phyloP scores from a whole-genome alignment of 1,284 basidiomycete species.

The Sparassis latifolia region DNA sequence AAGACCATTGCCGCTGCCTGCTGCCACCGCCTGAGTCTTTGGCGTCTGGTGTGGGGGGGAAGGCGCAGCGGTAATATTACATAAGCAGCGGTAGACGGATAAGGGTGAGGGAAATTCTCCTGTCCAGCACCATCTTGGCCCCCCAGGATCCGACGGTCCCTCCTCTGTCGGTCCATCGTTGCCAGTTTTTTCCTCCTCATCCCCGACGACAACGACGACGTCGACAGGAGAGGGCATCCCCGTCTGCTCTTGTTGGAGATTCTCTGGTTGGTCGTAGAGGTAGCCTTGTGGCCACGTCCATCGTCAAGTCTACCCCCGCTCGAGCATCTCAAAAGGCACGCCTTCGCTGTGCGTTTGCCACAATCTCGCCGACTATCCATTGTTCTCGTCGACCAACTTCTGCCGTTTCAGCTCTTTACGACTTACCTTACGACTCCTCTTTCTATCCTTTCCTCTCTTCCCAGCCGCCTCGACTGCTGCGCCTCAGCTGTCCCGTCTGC shows the following conservation, averaged over 20 bases:
- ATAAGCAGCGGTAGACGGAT: slow-evolving; percentile 11
- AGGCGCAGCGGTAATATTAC: slow-evolving; percentile 9
- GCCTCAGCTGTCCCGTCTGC: slow-evolving; percentile 19
- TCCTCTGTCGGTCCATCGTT: slow-evolving; percentile 33
- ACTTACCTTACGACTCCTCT: slow-evolving; percentile 44
- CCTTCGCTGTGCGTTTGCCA: slow-evolving; percentile 87
- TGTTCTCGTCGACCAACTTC: slow-evolving; percentile 27
- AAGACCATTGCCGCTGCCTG: slow-evolving; percentile 20
- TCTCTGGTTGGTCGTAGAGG: slow-evolving; percentile 24
- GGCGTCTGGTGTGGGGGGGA: neutral
- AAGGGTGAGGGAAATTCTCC: slow-evolving; percentile 10
- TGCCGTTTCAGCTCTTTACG: slow-evolving; percentile 30
- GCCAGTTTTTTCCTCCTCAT: slow-evolving; percentile 28
- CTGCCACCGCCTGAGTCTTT: neutral
- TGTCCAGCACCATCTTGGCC: slow-evolving; percentile 28
- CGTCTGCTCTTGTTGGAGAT: slow-evolving; percentile 21
- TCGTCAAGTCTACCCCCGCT: slow-evolving; percentile 30
- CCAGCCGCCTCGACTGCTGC: slow-evolving; percentile 14
- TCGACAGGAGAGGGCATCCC: slow-evolving; percentile 30
- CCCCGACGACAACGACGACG: slow-evolving; percentile 37
- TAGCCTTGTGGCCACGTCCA: slow-evolving; percentile 14
- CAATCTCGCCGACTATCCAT: slow-evolving; percentile 22
- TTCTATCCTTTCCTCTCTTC: slow-evolving; percentile 24
- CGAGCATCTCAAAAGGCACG: slow-evolving; percentile 70
- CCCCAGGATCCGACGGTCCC: slow-evolving; percentile 39